Evolutionary conservation across 805 yeast species (phyloP), one percentile per base, ranked within the genome.

Genomic region (Saturnispora quitensis): DNA sequence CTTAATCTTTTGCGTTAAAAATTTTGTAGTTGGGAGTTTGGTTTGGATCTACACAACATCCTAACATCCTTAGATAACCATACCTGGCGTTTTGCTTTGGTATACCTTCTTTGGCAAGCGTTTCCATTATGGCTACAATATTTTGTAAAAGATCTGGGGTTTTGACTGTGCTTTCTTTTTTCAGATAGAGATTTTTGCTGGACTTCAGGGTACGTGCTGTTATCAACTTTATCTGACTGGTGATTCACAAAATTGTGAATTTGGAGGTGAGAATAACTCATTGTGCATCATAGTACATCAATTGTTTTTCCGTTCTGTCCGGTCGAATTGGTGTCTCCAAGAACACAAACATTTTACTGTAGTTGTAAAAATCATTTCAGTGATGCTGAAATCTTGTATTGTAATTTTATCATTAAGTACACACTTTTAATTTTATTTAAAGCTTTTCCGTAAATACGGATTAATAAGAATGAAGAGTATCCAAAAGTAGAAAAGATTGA

Each of bases 241-340:
- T 42, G 20, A 15, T 22, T 5, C 2, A 35, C 10, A 42, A 27
- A n/a, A 38, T 40, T 43, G 35, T 40, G 33, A 46, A 40, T 31
- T 44, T 25, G 10, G n/a, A 51, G 48, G 59, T 62, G 54, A 58
- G 43, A 58, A 49, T 15, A 49, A 53, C 45, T 42, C 45, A 48
- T 34, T 53, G 67, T 63, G 67, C 66, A 63, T 63, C 67, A 63
- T 63, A 63, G 67, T 63, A 63, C 67, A 62, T 62, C 66, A 56
- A 57, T 60, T 57, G 47, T 47, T 55, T 10, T 44, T 48, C 48
- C 52, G 51, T 43, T 47, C 48, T 40, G 50, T 49, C 52, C 63
- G 52, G 55, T 59, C 58, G 57, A 60, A 58, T 53, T 60, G 66
- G 66, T 63, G 67, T 63, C 67, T 63, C 67, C 67, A 63, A 63